phyloP scores from a whole-genome alignment of 345 rosid genomes.

The Ceriops decandra region DNA sequence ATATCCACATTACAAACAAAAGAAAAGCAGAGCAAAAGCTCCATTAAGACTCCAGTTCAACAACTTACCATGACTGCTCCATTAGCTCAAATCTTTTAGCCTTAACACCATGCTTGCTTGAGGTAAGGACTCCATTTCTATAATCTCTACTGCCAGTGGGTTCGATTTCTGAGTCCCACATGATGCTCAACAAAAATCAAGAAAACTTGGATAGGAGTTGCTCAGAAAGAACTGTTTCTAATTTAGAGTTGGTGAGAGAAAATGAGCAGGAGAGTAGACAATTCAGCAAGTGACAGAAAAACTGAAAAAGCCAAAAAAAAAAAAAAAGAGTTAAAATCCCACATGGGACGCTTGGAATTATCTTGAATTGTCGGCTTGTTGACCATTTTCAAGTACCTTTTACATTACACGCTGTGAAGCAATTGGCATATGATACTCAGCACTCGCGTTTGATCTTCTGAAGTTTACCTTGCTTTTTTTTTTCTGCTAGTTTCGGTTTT shows the following conservation, averaged over 20 bases:
- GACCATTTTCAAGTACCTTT: slow-evolving; percentile 20
- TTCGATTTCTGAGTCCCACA: slow-evolving; percentile 95
- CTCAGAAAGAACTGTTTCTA: slow-evolving; percentile 1
- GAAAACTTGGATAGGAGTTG: slow-evolving; percentile 9
- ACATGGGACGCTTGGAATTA: slow-evolving; percentile 64
- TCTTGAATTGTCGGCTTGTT: slow-evolving; percentile 48
- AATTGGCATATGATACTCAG: slow-evolving; percentile 32
- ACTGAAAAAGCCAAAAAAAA: slow-evolving; percentile 1
- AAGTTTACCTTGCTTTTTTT: slow-evolving; percentile 1
- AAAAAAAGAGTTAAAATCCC: slow-evolving; percentile 27
- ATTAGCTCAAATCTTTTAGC: slow-evolving; percentile 85
- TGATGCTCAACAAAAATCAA: slow-evolving; percentile 21
- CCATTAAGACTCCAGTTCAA: not conserved
- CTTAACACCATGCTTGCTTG: slow-evolving; percentile 62
- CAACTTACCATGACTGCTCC: slow-evolving; percentile 75
- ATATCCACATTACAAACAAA: not conserved
- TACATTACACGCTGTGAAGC: slow-evolving; percentile 47
- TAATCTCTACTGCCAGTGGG: slow-evolving; percentile 60
- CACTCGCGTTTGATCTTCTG: slow-evolving; percentile 24
- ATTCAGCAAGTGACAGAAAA: slow-evolving; percentile 6
- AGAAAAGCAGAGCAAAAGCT: not conserved
- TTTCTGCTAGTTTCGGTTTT: slow-evolving; percentile 2
- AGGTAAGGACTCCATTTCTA: slow-evolving; percentile 62
- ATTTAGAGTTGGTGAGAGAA: slow-evolving; percentile 2
- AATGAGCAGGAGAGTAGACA: slow-evolving; percentile 11